Conservation (phyloP, 2,329 filamentous ascomycete genomes). For the Fusarium scirpi region DNA sequence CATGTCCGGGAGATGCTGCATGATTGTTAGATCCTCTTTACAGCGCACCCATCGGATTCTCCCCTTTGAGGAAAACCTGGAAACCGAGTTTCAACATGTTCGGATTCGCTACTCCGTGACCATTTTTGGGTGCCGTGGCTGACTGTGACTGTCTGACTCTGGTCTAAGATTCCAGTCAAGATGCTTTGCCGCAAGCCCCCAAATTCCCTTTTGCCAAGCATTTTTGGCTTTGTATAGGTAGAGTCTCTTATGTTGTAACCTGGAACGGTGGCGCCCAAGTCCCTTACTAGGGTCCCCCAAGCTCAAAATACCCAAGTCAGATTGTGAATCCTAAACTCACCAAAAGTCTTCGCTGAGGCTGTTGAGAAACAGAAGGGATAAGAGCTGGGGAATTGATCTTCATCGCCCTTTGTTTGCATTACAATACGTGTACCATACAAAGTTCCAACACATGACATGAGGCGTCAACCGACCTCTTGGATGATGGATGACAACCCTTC, state of each 20-base stretch:
- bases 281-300: conserved; percentile 21
- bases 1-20: conserved; percentile 29
- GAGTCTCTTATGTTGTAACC: conserved; percentile 21
- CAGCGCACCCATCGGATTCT: conserved; percentile 40
- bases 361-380: conserved; percentile 25
- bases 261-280: conserved; percentile 39
- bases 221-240: conserved; percentile 16
- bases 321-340: conserved; percentile 39
- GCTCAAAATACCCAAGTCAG: not conserved
- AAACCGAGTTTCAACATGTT: conserved; percentile 23
- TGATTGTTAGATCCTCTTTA: conserved; percentile 21
- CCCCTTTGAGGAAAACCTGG: conserved; percentile 18
- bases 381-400: conserved; percentile 28
- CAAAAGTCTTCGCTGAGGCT: conserved; percentile 29
- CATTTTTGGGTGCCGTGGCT: conserved; percentile 8
- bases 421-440: conserved; percentile 3
- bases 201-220: conserved; percentile 25
- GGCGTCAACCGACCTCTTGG: conserved; percentile 27
- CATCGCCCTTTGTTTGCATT: conserved; percentile 15
- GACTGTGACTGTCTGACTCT: conserved; percentile 2
- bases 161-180: conserved; percentile 10
- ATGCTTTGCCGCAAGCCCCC: conserved; percentile 14
- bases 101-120: conserved; percentile 35
- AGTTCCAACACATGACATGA: conserved; percentile 35
- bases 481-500: conserved; percentile 17